Evolutionary conservation across 495 filamentous ascomycete species (phyloP).

Genomic region (Aeminium ludgeri): DNA sequence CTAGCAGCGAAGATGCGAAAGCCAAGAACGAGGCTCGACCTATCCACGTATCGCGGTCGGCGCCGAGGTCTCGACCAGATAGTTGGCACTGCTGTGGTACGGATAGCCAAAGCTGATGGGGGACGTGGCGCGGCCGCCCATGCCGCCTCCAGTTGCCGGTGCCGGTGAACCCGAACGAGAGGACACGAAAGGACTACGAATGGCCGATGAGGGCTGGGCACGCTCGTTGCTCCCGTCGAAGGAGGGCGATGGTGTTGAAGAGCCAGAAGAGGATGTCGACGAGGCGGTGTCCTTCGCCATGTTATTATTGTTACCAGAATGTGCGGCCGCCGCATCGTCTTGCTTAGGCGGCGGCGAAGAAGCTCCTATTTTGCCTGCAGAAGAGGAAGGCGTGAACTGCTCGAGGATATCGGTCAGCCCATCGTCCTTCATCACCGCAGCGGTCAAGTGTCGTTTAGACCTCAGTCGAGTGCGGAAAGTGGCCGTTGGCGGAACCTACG

Average conservation of each 20-base stretch:
- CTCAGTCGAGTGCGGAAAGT: constrained; percentile 4
- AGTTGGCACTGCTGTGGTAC: constrained; percentile 11
- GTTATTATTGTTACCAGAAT: constrained; percentile 8
- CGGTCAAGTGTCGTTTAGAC: constrained; percentile 1
- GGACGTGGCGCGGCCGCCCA: constrained; percentile 17
- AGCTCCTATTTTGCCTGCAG: constrained; percentile 19
- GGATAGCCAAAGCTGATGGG: constrained; percentile 21
- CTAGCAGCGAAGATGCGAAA: no score
- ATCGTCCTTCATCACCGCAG: constrained; percentile 7
- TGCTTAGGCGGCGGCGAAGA: constrained; percentile 8
- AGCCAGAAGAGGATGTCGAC: constrained; percentile 14
- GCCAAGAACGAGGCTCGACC: neutral
- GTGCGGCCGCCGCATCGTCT: neutral
- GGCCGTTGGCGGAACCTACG: constrained; percentile 48
- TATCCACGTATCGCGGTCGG: constrained; percentile 16
- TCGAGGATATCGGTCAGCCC: constrained; percentile 15
- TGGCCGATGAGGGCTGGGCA: constrained; percentile 2
- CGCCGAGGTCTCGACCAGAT: constrained; percentile 5
- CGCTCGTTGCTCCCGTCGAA: constrained; percentile 20
- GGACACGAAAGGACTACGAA: constrained; percentile 15
- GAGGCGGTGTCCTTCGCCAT: constrained; percentile 12
- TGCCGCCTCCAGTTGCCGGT: constrained; percentile 17
- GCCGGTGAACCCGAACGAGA: constrained; percentile 23
- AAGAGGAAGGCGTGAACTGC: constrained; percentile 20
- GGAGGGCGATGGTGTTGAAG: constrained; percentile 10